Evolutionary conservation across 345 rosid species (phyloP), one percentile per base, ranked within the genome.

Genomic region (Conringia planisiliqua): DNA sequence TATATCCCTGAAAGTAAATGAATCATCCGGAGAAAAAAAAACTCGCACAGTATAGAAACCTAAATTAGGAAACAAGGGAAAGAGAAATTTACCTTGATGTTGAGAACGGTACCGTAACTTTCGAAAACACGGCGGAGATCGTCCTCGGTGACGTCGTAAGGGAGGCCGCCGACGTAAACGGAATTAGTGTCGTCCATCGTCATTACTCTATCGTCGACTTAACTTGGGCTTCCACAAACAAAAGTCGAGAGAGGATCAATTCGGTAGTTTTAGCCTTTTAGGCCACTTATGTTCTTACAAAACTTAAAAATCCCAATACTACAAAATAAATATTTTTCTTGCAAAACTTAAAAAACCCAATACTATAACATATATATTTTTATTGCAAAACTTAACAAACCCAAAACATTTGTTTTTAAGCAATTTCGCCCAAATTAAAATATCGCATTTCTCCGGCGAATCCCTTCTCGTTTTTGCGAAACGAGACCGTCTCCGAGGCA

Each of bases 131-230:
- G 83, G 78, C 89, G 94, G 77, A 91, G 69, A 74, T 83, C 70
- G 44, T 86, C 88, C 62, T 94, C 97, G 39, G 72, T 82, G 76
- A 92, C 79, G 71, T 76, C 81, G 85, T 86, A 90, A 8, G 98
- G 90, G 8, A 94, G 88, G 39, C 96, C 93, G 29, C 97, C 98
- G 11, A 94, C 95, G 82, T 94, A 94, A 38, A 94, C 92, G 24
- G 96, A 91, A 69, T 85, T 88, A 0, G 70, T 86, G 68, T 85
- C 98, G 88, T 91, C 96, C 61, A 94, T 70, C 78, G 96, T 88
- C 98, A 93, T 93, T 16, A 7, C 17, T 52, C 18, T 42, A n/a
- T 62, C 14, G 24, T 42, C 42, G 51, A 61, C 65, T 52, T 26
- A 3, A 52, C 32, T 56, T 10, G 35, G n/a, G 68, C 30, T 58